Evolutionary conservation across 352 stramenopile species (phyloP).

Genomic region (Phytophthora tentaculata): DNA sequence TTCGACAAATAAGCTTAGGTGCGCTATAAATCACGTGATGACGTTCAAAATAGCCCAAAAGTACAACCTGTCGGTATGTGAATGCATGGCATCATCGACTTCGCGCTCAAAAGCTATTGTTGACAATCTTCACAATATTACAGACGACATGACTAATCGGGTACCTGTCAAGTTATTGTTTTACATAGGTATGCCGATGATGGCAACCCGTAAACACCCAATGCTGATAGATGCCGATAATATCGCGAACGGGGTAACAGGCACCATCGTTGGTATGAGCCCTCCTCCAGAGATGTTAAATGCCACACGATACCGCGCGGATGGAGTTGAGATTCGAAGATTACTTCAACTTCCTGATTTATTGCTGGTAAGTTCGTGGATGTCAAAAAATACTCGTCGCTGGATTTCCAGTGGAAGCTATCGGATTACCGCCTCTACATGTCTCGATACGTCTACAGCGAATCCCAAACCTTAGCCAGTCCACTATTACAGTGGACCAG

Average conservation of each 20-base stretch:
- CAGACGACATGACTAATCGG: conserved; percentile 7
- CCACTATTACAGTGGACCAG: not conserved
- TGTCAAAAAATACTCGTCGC: not conserved
- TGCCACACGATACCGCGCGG: not conserved
- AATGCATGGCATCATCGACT: not conserved
- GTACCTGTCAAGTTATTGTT: conserved; percentile 28
- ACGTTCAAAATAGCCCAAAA: conserved; percentile 3
- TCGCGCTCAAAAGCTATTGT: conserved; percentile 12
- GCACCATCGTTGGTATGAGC: conserved; percentile 15
- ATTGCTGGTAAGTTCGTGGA: not conserved
- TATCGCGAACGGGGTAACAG: conserved; percentile 23
- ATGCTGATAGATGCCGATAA: not conserved
- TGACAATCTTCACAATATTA: conserved; percentile 5
- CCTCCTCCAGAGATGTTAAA: not conserved
- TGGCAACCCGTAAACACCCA: conserved; percentile 20
- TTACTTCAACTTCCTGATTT: not conserved
- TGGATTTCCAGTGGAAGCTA: not conserved
- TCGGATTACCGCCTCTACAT: not conserved
- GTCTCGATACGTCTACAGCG: too few relatives aligned
- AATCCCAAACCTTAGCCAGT: not conserved
- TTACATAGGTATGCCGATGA: conserved; percentile 24
- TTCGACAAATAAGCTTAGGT: conserved; percentile 23
- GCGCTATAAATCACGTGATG: conserved; percentile 23
- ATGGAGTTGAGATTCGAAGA: not conserved
- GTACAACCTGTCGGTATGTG: not conserved